phyloP scores from a whole-genome alignment of 140 eudicot genomes.

The Senecio squalidus region DNA sequence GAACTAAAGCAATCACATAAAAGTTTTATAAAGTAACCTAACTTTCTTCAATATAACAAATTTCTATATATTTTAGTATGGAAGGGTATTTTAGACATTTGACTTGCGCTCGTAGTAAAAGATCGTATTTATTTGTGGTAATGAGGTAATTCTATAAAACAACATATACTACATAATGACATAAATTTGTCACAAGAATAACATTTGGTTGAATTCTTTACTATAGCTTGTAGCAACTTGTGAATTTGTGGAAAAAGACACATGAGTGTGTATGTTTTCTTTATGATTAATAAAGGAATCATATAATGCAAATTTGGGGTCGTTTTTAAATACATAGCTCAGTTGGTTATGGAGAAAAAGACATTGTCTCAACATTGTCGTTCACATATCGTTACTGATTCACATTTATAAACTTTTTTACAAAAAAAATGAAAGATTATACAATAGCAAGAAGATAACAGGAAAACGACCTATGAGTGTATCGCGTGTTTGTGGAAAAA shows the following conservation, averaged over 20 bases:
- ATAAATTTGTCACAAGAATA: constrained; percentile 20
- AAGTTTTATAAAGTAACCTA: constrained; percentile 12
- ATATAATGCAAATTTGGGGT: too few species aligned
- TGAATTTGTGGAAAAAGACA: constrained; percentile 16
- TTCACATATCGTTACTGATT: too few species aligned
- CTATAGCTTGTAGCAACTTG: constrained; percentile 19
- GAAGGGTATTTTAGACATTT: constrained; percentile 5
- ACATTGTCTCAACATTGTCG: too few species aligned
- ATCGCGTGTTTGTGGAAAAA: background rate
- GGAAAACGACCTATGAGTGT: too few species aligned
- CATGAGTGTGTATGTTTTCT: constrained; percentile 14
- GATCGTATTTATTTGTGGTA: background rate
- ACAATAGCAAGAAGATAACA: too few species aligned
- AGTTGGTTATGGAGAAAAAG: too few species aligned
- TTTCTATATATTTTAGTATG: too few species aligned
- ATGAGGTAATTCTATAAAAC: constrained; percentile 1
- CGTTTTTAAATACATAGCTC: too few species aligned
- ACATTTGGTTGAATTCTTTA: constrained; percentile 7
- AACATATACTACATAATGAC: constrained; percentile 14
- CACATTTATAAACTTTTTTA: too few species aligned
- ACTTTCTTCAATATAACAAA: constrained; percentile 8
- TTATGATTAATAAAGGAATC: too few species aligned
- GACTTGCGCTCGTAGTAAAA: too few species aligned
- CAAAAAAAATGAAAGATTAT: too few species aligned
- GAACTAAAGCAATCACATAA: constrained; percentile 21